Conservation (phyloP, 108 stramenopile species). For the Fragilaria crotonensis region DNA sequence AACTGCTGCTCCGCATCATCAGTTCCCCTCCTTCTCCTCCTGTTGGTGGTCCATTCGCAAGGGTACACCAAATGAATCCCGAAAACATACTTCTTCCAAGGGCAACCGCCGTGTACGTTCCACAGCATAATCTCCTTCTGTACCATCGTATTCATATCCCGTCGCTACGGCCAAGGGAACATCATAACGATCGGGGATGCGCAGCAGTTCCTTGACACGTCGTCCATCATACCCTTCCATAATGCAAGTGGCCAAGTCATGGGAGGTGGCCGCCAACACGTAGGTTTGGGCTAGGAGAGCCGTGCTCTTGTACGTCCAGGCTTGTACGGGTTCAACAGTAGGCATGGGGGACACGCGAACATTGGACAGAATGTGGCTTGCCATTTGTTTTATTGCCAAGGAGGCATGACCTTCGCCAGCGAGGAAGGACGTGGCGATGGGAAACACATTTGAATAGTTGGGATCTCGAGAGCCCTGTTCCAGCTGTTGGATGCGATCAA, state of each 20-base stretch:
- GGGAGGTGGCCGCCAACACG: conserved; percentile 52
- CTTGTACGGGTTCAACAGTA: conserved; percentile 55
- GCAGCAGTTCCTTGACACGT: conserved; percentile 49
- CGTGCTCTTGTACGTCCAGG: conserved; percentile 73
- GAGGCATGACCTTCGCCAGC: conserved; percentile 69
- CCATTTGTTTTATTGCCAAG: conserved; percentile 47
- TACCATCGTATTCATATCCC: conserved; percentile 60
- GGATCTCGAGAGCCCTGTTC: conserved; percentile 51
- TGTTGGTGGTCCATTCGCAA: no score
- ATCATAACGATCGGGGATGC: conserved; percentile 67
- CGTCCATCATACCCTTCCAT: conserved; percentile 79
- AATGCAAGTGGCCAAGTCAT: conserved; percentile 62
- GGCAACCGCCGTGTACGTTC: conserved; percentile 38
- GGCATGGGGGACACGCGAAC: conserved; percentile 54
- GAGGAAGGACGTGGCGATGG: conserved; percentile 58
- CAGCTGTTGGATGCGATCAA: conserved; percentile 51
- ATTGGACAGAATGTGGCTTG: conserved; percentile 38
- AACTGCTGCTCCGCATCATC: no score
- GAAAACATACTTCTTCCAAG: conserved; percentile 68
- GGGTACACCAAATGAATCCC: conserved; percentile 59
- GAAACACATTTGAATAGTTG: conserved; percentile 53
- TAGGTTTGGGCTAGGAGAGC: conserved; percentile 48
- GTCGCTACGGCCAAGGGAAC: conserved; percentile 60
- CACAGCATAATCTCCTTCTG: conserved; percentile 4
- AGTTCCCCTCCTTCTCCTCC: no score